phyloP scores from a whole-genome alignment of 371 early-diverging fungal species.

The Blakeslea trispora region DNA sequence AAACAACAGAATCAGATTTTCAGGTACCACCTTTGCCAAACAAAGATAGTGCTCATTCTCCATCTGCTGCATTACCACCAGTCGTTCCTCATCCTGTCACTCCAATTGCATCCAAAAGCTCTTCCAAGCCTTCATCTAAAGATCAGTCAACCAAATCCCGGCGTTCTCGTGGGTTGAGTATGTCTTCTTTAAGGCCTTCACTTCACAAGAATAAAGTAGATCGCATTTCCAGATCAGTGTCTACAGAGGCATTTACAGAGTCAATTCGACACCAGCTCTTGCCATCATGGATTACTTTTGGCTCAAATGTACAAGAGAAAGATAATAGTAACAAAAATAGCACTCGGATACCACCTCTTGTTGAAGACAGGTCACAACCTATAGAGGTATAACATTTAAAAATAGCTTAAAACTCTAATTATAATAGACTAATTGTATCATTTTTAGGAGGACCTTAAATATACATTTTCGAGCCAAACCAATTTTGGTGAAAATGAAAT shows the following conservation, averaged over 20 bases:
- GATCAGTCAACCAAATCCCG: conserved; percentile 15
- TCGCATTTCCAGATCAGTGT: conserved; percentile 6
- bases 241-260: conserved; percentile 15
- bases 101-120: conserved; percentile 12
- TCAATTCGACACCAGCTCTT: conserved; percentile 2
- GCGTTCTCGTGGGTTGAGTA: conserved; percentile 38
- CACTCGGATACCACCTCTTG: too few species aligned
- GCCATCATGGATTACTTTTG: conserved; percentile 28
- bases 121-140: not conserved
- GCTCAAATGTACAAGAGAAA: not conserved
- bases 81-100: not conserved
- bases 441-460: conserved; percentile 34
- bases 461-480: conserved; percentile 76
- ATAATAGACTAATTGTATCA: too few species aligned
- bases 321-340: too few species aligned
- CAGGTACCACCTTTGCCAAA: conserved; percentile 12
- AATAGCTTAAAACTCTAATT: too few species aligned
- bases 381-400: not conserved
- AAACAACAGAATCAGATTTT: conserved; percentile 6
- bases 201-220: conserved; percentile 21
- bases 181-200: conserved; percentile 31
- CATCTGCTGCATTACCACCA: conserved; percentile 9
- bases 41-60: conserved; percentile 8
- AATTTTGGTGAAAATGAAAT: conserved; percentile 62
- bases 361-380: too few species aligned